Conservation (phyloP, 805 yeast genomes). For the Ogataea pilisensis region DNA sequence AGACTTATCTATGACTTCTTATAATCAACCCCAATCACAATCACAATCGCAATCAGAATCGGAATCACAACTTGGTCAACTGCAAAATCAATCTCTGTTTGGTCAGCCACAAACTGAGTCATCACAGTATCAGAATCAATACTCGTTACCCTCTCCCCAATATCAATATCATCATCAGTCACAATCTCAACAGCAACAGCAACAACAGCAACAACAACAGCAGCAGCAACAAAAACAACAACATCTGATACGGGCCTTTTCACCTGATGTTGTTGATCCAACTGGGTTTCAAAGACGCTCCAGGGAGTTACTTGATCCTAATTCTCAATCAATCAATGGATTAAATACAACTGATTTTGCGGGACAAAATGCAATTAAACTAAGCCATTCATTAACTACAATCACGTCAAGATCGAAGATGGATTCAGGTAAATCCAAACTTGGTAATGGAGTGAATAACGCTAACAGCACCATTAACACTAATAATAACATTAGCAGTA, state of each 20-base stretch:
- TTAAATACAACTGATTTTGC: constrained; percentile 19
- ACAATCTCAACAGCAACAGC: neutral
- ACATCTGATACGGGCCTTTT: constrained; percentile 21
- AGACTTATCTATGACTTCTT: constrained; percentile 13
- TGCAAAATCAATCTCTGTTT: neutral
- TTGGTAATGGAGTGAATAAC: constrained; percentile 2
- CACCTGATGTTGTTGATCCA: constrained; percentile 26
- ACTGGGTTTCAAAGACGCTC: constrained; percentile 19
- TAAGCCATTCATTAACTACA: constrained; percentile 27
- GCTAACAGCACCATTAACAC: constrained; percentile 4
- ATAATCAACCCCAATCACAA: neutral
- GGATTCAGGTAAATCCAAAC: constrained; percentile 19
- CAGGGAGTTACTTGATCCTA: constrained; percentile 15
- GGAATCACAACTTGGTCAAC: neutral
- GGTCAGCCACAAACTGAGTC: no score
- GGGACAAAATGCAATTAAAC: constrained; percentile 26
- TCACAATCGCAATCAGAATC: neutral
- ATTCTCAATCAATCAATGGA: constrained; percentile 10
- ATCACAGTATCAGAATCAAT: no score
- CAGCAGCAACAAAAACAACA: constrained; percentile 2
- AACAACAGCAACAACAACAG: neutral
- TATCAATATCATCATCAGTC: neutral
- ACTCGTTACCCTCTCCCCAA: no score
- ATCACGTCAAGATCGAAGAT: constrained; percentile 23
- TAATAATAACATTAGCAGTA: constrained; percentile 4